Conservation (phyloP, 2,329 filamentous ascomycete species). For the Colletotrichum spaethianum region DNA sequence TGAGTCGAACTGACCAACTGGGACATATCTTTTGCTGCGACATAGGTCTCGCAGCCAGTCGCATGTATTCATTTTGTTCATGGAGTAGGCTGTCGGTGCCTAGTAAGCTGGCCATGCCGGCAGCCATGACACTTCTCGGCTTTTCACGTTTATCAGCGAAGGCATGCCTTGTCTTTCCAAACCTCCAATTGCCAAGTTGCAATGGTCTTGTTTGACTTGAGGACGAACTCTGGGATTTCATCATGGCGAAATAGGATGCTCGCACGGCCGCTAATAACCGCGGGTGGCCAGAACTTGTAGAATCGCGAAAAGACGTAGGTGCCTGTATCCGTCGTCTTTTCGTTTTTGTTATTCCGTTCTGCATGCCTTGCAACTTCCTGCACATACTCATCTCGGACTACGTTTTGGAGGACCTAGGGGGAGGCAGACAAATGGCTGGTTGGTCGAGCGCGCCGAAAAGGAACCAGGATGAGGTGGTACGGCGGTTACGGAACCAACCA, state of each 20-base stretch:
- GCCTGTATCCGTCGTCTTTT: no score
- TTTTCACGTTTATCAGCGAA: neutral
- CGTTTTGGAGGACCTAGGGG: neutral
- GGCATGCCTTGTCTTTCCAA: neutral
- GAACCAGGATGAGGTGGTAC: neutral
- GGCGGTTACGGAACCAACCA: slow-evolving; percentile 31
- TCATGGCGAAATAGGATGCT: neutral
- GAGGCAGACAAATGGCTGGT: neutral
- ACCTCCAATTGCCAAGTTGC: neutral
- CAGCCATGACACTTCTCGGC: neutral
- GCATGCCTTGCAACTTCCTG: no score
- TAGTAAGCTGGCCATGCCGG: neutral
- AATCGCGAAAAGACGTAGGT: neutral
- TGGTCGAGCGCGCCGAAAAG: neutral
- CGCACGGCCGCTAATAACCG: neutral
- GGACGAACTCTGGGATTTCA: neutral
- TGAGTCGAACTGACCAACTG: neutral
- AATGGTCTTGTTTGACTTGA: neutral
- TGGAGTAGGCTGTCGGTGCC: neutral
- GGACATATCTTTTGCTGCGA: neutral
- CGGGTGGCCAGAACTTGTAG: neutral
- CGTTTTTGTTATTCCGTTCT: no score
- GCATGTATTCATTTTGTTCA: neutral
- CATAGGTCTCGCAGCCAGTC: neutral
- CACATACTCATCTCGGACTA: neutral